phyloP scores from a whole-genome alignment of 1,284 basidiomycete genomes.

The Heterobasidion parviporum region DNA sequence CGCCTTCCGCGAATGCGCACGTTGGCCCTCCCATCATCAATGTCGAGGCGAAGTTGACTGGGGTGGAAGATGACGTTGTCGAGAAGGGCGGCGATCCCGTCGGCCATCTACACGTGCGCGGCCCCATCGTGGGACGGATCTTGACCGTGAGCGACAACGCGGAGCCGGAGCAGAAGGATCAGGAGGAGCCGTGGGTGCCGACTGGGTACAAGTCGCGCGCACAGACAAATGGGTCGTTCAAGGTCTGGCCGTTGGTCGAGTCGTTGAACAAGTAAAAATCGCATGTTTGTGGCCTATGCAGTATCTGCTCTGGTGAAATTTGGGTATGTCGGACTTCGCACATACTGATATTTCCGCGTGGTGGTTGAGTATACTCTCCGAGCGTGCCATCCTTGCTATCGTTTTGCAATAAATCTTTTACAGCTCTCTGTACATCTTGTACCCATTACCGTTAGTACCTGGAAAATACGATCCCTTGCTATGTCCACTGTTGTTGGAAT shows the following conservation, averaged over 20 bases:
- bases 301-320: too few relatives aligned
- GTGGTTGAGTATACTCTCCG: too few relatives aligned
- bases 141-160: conserved; percentile 34
- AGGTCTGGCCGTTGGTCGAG: conserved; percentile 16
- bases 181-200: conserved; percentile 40
- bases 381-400: too few relatives aligned
- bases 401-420: too few relatives aligned
- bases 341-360: too few relatives aligned
- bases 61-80: conserved; percentile 51
- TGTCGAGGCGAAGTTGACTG: conserved; percentile 61
- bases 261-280: neutral
- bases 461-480: too few relatives aligned
- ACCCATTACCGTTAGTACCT: too few relatives aligned
- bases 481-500: too few relatives aligned
- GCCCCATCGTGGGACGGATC: conserved; percentile 43
- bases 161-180: conserved; percentile 18
- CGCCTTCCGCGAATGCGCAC: conserved; percentile 37
- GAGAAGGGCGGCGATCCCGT: conserved; percentile 41
- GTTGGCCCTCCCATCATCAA: conserved; percentile 70
- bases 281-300: too few relatives aligned
- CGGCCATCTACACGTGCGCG: conserved; percentile 27
- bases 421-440: too few relatives aligned
- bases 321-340: too few relatives aligned
- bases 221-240: conserved; percentile 59
- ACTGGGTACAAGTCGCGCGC: conserved; percentile 39